phyloP scores from a whole-genome alignment of 805 yeast species.

The Ogataea degrootiae region DNA sequence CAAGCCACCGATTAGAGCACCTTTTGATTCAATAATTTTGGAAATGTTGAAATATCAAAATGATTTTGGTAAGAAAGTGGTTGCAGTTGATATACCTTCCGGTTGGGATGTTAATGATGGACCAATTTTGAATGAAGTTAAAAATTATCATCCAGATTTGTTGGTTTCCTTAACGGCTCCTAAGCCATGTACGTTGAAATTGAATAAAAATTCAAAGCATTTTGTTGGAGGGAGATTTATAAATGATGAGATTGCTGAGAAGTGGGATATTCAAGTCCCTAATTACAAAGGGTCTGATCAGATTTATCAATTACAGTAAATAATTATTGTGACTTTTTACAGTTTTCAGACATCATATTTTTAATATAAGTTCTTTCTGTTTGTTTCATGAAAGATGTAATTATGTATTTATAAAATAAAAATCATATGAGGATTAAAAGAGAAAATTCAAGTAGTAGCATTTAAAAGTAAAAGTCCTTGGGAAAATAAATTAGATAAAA shows the following conservation, averaged over 20 bases:
- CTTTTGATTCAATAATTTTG: conserved; percentile 52
- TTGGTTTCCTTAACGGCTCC: conserved; percentile 90
- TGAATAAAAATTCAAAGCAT: conserved; percentile 46
- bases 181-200: conserved; percentile 69
- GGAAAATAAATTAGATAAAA: no score
- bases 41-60: conserved; percentile 32
- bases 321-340: no score
- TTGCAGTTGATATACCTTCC: conserved; percentile 88
- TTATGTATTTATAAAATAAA: no score
- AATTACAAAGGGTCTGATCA: conserved; percentile 56
- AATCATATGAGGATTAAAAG: no score
- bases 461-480: no score
- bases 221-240: conserved; percentile 91
- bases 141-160: conserved; percentile 48
- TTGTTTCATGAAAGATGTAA: conserved; percentile 27
- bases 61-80: conserved; percentile 45
- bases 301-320: conserved; percentile 32
- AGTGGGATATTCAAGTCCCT: conserved; percentile 68
- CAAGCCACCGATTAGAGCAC: conserved; percentile 79
- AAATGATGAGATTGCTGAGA: conserved; percentile 56
- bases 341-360: no score
- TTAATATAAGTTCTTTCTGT: conserved; percentile 33
- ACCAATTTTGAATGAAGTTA: conserved; percentile 40
- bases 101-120: conserved; percentile 97
- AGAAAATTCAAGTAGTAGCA: no score